phyloP scores from a whole-genome alignment of 2,329 filamentous ascomycete species.

The Fusarium caatingaense region DNA sequence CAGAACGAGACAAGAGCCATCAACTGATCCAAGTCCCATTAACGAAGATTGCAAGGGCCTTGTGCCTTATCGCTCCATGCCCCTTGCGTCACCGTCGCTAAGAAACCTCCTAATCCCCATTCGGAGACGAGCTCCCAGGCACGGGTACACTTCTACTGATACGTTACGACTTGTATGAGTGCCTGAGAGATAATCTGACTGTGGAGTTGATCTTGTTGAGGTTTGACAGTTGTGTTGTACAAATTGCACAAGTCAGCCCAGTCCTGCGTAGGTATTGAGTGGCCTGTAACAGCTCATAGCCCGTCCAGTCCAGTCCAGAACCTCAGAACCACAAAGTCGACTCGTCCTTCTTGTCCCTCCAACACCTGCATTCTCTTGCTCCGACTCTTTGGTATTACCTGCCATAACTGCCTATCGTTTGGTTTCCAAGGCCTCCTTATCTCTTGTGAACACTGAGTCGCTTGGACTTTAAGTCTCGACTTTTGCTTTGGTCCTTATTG shows the following conservation, averaged over 20 bases:
- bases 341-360: constrained; percentile 4
- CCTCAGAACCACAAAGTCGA: constrained; percentile 20
- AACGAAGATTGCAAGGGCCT: neutral
- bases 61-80: constrained; percentile 12
- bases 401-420: neutral
- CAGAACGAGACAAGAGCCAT: constrained; percentile 10
- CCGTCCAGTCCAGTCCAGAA: constrained; percentile 8
- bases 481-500: constrained; percentile 7
- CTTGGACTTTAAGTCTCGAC: neutral
- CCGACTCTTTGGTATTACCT: neutral
- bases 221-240: constrained; percentile 15
- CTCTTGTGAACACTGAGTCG: neutral
- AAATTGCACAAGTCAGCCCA: constrained; percentile 9
- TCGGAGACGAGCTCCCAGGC: constrained; percentile 24
- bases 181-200: constrained; percentile 3
- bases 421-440: neutral
- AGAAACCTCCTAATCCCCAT: constrained; percentile 32
- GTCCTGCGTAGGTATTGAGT: neutral
- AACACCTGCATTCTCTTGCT: constrained; percentile 23
- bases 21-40: constrained; percentile 32
- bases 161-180: neutral
- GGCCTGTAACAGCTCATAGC: constrained; percentile 34
- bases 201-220: constrained; percentile 24
- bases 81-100: constrained; percentile 37
- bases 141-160: constrained; percentile 32